phyloP scores from a whole-genome alignment of 768 basidiomycete species.

The Rhizopogon vulgaris region DNA sequence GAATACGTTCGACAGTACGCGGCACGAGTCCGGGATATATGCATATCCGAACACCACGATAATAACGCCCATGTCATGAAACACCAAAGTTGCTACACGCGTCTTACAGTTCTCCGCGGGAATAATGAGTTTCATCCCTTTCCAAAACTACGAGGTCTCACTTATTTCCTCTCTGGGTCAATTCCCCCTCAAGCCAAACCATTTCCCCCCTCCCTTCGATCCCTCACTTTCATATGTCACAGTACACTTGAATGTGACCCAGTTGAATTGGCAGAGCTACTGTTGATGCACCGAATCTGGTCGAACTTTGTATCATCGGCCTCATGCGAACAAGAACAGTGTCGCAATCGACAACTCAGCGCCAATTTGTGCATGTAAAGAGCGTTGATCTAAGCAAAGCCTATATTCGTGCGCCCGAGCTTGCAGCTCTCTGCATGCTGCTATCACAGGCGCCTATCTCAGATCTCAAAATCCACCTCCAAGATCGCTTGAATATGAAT shows the following conservation, averaged over 20 bases:
- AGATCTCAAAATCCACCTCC: background rate
- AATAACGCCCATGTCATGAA: background rate
- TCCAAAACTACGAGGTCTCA: constrained; percentile 1
- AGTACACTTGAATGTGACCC: background rate
- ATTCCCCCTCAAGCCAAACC: background rate
- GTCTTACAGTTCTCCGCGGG: constrained; percentile 1
- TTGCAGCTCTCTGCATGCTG: background rate
- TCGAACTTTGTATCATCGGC: background rate
- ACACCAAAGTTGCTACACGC: background rate
- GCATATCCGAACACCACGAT: background rate
- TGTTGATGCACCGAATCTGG: background rate
- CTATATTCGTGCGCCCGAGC: background rate
- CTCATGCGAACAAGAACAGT: background rate
- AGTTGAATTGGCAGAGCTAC: background rate
- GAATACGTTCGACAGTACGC: constrained; percentile 5
- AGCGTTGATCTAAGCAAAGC: constrained; percentile 1
- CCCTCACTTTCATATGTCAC: constrained; percentile 1
- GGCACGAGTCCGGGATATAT: background rate
- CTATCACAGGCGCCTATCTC: background rate
- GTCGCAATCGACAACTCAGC: background rate
- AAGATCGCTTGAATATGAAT: background rate
- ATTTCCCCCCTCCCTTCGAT: constrained; percentile 3
- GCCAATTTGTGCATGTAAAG: background rate
- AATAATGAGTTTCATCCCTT: background rate
- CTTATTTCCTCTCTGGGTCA: constrained; percentile 1